Conservation (phyloP, 2,329 filamentous ascomycete genomes). For the Didymella pomorum region DNA sequence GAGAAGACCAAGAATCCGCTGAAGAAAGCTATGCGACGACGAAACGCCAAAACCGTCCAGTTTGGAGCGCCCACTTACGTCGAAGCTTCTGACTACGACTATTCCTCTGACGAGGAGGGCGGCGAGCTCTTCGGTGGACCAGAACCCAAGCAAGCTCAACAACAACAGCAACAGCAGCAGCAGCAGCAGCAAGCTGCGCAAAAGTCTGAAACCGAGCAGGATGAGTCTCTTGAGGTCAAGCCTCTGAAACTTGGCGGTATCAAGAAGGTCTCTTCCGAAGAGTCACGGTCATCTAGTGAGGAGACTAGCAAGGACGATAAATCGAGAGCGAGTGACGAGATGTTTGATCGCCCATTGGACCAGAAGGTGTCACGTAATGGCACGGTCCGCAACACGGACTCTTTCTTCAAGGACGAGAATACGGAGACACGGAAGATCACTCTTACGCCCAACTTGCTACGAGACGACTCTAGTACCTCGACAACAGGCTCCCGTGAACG, state of each 20-base stretch:
- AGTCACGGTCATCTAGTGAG: slow-evolving; percentile 42
- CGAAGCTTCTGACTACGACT: slow-evolving; percentile 86
- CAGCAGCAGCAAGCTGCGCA: slow-evolving; percentile 35
- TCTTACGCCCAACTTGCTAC: slow-evolving; percentile 87
- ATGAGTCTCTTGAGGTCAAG: slow-evolving; percentile 47
- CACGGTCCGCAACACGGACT: slow-evolving; percentile 89
- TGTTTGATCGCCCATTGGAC: slow-evolving; percentile 60
- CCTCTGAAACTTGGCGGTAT: slow-evolving; percentile 48
- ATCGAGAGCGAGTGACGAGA: slow-evolving; percentile 70
- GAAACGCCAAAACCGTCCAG: slow-evolving; percentile 84
- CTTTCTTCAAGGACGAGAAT: slow-evolving; percentile 96
- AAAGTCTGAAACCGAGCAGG: slow-evolving; percentile 54
- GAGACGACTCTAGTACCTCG: slow-evolving; percentile 71
- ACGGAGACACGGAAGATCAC: slow-evolving; percentile 98
- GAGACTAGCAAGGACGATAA: slow-evolving; percentile 55
- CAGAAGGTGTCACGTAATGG: slow-evolving; percentile 74
- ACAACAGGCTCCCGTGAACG: slow-evolving; percentile 55
- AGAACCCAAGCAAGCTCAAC: slow-evolving; percentile 41
- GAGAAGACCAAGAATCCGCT: slow-evolving; percentile 85
- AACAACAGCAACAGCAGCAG: slow-evolving; percentile 35
- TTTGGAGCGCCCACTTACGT: slow-evolving; percentile 87
- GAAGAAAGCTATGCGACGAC: slow-evolving; percentile 81
- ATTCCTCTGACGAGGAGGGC: slow-evolving; percentile 79
- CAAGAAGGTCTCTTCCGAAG: slow-evolving; percentile 44
- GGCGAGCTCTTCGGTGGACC: slow-evolving; percentile 49